Conservation (phyloP, 352 stramenopile species). For the Pythium coloratum region DNA sequence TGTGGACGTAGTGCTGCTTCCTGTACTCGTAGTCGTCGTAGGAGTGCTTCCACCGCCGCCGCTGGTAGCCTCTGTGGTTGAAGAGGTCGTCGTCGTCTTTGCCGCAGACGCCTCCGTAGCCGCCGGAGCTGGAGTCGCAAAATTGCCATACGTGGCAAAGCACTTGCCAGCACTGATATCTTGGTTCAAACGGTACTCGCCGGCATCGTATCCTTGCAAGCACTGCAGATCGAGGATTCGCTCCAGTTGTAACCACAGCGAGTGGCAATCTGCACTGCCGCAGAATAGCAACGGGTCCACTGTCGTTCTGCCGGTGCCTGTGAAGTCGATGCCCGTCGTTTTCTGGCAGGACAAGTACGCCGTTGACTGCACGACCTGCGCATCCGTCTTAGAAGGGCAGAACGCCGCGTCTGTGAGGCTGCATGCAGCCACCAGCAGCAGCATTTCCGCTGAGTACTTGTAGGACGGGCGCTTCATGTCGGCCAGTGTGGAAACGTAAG, state of each 20-base stretch:
- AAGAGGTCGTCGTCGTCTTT: not conserved
- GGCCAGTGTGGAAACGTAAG: not conserved
- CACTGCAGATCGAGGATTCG: not conserved
- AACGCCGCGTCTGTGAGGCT: not conserved
- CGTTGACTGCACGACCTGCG: not conserved
- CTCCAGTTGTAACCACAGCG: not conserved
- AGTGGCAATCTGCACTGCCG: slow-evolving; percentile 4
- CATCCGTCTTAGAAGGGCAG: not conserved
- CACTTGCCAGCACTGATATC: not conserved
- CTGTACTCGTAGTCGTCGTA: not conserved
- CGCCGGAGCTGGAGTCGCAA: not conserved
- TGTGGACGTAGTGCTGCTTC: not conserved
- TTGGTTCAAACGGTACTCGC: not conserved
- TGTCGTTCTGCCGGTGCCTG: not conserved
- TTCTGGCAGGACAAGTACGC: slow-evolving; percentile 4
- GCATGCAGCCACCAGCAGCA: not conserved
- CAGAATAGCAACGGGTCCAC: slow-evolving; percentile 3
- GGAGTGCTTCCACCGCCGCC: not conserved
- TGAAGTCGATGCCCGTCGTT: slow-evolving; percentile 1
- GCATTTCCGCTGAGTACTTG: not conserved
- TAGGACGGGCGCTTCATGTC: not conserved
- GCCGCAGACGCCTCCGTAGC: not conserved
- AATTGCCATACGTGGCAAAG: not conserved
- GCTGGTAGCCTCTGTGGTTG: not conserved
- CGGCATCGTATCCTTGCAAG: slow-evolving; percentile 1